Base-by-base conservation (phyloP, 805 yeast species). In the Millerozyma acaciae region DNA sequence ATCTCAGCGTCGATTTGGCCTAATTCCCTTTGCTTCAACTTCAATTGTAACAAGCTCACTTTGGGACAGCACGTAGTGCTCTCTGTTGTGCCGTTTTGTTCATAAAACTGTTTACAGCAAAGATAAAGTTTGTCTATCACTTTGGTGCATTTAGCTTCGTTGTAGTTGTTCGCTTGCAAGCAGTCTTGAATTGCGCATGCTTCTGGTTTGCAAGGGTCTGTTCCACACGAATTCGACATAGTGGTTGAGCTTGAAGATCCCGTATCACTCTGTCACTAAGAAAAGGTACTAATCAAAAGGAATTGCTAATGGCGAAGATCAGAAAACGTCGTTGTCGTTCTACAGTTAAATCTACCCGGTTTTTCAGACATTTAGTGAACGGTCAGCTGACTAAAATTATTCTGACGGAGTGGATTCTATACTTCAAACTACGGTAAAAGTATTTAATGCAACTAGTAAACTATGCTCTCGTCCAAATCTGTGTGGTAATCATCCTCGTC, bases 141-240 rank as follows among this genome's bases (percentile, higher is more conserved):
- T 37, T 68, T 65, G 6, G 85, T 72, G 53, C 97, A 88, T 46
- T 74, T 78, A 5, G 84, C 54, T 51, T 89, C 96, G 53, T 84
- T 70, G 58, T 78, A 88, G 24, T 74, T 70, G 43, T 71, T 70
- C 16, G 60, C 51, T 33, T 73, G 71, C 7, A 88, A 60, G 50
- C 97, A 88, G 44, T 80, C 83, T 55, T 85, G 95, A 24, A 86
- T 86, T 3, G 78, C 79, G 60, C 95, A 86, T 2, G 95, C 95
- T 42, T 80, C 71, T 5, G 83, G 70, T 50, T 84, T 84, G 57
- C 95, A 86, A 2, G 83, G 75, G 35, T 67, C 71, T 21, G 30
- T 9, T 13, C 30, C 23, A 26, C 27, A 28, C n/a, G n/a, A n/a
- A n/a, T n/a, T n/a, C n/a, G n/a, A n/a, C n/a, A n/a, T n/a, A n/a